Conservation (phyloP, 768 basidiomycete species). For the Kwoniella dejecticola region DNA sequence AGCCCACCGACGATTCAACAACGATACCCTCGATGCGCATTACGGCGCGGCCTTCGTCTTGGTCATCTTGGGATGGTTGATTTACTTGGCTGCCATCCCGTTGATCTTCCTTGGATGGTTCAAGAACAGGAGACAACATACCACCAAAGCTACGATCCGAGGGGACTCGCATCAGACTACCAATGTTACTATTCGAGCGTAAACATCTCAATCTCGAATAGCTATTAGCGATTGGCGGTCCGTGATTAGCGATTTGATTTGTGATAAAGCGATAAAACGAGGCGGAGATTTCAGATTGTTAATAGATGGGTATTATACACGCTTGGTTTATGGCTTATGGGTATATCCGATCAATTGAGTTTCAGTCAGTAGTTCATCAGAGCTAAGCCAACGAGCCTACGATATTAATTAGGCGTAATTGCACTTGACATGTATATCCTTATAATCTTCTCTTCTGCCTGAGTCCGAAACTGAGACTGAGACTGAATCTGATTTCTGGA, state of each 20-base stretch:
- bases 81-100: constrained; percentile 36
- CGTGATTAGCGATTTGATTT: too few species aligned
- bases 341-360: too few species aligned
- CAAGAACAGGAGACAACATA: constrained; percentile 30
- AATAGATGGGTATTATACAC: neutral
- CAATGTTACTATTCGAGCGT: constrained; percentile 9
- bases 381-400: too few species aligned
- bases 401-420: too few species aligned
- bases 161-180: constrained; percentile 6
- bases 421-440: constrained; percentile 12
- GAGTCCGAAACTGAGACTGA: neutral
- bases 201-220: neutral
- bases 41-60: constrained; percentile 50
- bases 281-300: neutral
- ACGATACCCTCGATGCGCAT: constrained; percentile 24
- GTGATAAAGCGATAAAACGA: too few species aligned
- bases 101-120: constrained; percentile 45
- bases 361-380: too few species aligned
- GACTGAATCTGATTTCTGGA: neutral
- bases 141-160: constrained; percentile 12
- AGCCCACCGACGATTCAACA: constrained; percentile 37
- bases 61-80: constrained; percentile 44
- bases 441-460: neutral
- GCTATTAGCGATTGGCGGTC: too few species aligned
- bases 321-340: too few species aligned